Base-by-base conservation (phyloP, 1,284 basidiomycete species). In the Trametes polyzona region DNA sequence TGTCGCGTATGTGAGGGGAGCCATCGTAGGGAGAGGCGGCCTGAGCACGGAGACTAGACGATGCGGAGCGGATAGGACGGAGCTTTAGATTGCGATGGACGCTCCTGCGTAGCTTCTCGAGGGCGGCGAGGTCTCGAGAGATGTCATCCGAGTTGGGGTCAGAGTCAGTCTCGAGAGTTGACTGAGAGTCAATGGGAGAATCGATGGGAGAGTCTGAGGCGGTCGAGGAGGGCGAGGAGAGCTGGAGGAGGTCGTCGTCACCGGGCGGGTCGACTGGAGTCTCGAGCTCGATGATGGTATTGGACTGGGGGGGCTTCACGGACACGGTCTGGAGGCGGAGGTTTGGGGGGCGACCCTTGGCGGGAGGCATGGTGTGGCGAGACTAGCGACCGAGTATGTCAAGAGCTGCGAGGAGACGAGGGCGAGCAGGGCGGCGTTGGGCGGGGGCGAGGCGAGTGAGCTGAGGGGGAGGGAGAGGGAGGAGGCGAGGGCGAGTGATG, bases 51-150 rank as follows among this genome's bases (percentile, higher is more conserved):
- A 65, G 50, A 36, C 63, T 62, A 19, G 64, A 63, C 10, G 64
- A 60, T 30, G 66, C 59, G 19, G 85, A 86, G 44, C 83, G 81
- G 56, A 92, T 87, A 29, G 90, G 90, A 16, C 90, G 81, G 30
- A 92, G 77, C 53, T 83, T 83, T 39, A 92, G 80, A 65, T 92
- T 92, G 71, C 84, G 81, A 69, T 86, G 82, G 1, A 92, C 87
- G 60, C 76, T 88, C 59, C 80, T 77, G 35, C 90, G 82, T 12
- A 92, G 79, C 63, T 82, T 74, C 55, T 88, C 86, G 36, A 92
- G 82, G 47, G 79, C 80, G 16, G 80, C 83, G 30, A 91, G 76
- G 59, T 87, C 87, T 61, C 83, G 83, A 12, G 81, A 78, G 49
- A 90, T 73, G 61, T 90, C 87, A 66, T 80, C 81, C 12, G 69